Percentiles rank a stretch among this genome's conserved stretches.
These are phyloP conservation scores for Termitomyces sp. DNA, from an alignment of 768 basidiomycete species.

Conservation along the genomic window DNA sequence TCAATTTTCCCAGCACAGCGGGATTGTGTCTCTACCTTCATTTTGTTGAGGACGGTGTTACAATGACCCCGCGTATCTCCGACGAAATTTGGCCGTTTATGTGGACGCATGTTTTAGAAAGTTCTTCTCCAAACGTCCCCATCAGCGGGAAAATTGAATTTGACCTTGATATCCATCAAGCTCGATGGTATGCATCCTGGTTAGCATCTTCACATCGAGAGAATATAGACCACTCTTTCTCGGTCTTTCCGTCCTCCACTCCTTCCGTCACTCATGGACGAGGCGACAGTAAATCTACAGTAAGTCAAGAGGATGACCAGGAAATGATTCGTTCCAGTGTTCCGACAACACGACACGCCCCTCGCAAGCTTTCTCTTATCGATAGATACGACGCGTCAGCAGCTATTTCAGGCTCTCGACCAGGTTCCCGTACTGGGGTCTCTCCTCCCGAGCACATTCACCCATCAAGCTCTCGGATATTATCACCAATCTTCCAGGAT, in stretches of 20 bases:
- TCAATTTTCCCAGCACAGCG: conserved; percentile 71
- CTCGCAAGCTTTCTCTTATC: conserved; percentile 65
- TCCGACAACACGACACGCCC: conserved; percentile 45
- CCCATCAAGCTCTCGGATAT: conserved; percentile 23
- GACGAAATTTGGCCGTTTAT: conserved; percentile 76
- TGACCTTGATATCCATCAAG: conserved; percentile 74
- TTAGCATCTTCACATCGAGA: conserved; percentile 45
- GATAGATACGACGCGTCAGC: conserved; percentile 54
- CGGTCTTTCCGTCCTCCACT: conserved; percentile 33
- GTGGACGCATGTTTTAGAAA: conserved; percentile 60
- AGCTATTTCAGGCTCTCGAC: conserved; percentile 30
- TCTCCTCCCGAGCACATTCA: conserved; percentile 25
- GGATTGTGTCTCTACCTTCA: conserved; percentile 82
- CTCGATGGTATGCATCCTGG: conserved; percentile 80
- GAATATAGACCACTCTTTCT: conserved; percentile 35
- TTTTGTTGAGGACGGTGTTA: conserved; percentile 50
- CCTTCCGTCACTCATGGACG: conserved; percentile 45
- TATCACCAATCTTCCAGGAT: conserved; percentile 64
- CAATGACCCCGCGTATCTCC: conserved; percentile 66
- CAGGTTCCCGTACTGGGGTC: conserved; percentile 19
- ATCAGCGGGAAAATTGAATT: conserved; percentile 83
- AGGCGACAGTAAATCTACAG: conserved; percentile 50
- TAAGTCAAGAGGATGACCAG: conserved; percentile 35
- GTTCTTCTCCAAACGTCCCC: conserved; percentile 40
- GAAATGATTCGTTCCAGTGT: conserved; percentile 36